Conservation (phyloP, 2,329 filamentous ascomycete genomes). For the Elsinoe batatas region DNA sequence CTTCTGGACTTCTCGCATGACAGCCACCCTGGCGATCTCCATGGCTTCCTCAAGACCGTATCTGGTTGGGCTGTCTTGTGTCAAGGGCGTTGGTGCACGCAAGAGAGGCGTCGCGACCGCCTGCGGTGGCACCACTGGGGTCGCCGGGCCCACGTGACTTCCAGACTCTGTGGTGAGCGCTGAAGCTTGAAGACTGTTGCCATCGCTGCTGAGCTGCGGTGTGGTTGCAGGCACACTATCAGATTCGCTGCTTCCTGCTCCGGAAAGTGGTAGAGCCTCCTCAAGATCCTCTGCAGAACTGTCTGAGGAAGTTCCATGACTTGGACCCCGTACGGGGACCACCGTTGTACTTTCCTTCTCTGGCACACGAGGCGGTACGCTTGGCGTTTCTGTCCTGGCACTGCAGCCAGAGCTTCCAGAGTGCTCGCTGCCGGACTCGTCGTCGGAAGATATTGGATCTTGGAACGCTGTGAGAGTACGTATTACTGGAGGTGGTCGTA, state of each 20-base stretch:
- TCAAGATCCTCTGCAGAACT: neutral
- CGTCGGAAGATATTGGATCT: neutral
- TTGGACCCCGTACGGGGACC: neutral
- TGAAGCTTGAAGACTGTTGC: neutral
- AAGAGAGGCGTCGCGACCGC: slow-evolving; percentile 10
- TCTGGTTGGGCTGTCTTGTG: slow-evolving; percentile 16
- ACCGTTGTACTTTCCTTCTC: neutral
- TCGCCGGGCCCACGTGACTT: slow-evolving; percentile 13
- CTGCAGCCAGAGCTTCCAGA: neutral
- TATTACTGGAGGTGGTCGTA: neutral
- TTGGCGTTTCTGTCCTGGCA: neutral
- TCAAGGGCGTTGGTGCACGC: slow-evolving; percentile 14
- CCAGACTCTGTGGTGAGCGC: neutral
- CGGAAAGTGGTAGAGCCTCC: neutral
- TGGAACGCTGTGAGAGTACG: neutral
- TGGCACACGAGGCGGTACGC: neutral
- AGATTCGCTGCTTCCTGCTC: neutral
- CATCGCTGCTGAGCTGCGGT: slow-evolving; percentile 9
- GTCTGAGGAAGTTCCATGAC: neutral
- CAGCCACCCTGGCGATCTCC: slow-evolving; percentile 6
- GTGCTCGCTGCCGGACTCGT: neutral
- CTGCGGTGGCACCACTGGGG: slow-evolving; percentile 10
- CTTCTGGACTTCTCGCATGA: slow-evolving; percentile 12
- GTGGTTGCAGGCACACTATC: neutral
- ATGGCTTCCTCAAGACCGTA: slow-evolving; percentile 15